phyloP scores from a whole-genome alignment of 108 stramenopile genomes.

The Fragilariopsis cylindrus region DNA sequence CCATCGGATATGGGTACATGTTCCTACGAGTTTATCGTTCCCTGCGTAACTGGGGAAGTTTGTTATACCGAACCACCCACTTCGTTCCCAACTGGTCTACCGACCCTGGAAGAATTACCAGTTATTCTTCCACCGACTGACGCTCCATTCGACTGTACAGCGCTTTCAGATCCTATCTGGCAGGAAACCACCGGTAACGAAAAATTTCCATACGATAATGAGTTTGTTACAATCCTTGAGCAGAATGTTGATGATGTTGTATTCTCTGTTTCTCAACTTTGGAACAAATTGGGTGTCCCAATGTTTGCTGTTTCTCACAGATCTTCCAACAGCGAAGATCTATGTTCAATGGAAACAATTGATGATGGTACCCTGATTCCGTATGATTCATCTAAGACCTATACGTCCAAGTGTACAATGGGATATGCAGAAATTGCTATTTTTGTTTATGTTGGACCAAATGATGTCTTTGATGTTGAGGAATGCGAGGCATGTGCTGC shows the following conservation, averaged over 20 bases:
- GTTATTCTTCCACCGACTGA: not conserved
- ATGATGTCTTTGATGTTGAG: not conserved
- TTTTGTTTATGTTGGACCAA: not conserved
- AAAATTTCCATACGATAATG: not conserved
- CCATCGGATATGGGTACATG: constrained; percentile 2
- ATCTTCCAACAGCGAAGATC: too few relatives aligned
- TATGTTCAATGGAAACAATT: not conserved
- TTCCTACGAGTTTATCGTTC: not conserved
- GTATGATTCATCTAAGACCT: not conserved
- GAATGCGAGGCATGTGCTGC: not conserved
- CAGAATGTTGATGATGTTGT: constrained; percentile 6
- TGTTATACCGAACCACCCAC: not conserved
- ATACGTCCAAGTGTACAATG: not conserved
- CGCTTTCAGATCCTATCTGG: not conserved
- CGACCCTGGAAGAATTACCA: too few relatives aligned
- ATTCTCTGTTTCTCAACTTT: constrained; percentile 4
- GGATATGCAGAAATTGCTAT: not conserved
- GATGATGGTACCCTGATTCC: not conserved
- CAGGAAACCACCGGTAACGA: not conserved
- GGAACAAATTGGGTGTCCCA: not conserved
- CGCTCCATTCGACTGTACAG: not conserved
- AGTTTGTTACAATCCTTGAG: not conserved
- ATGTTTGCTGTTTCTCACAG: not conserved
- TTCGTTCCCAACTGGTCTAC: not conserved
- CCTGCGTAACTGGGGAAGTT: not conserved